Evolutionary conservation across 1,284 basidiomycete species (phyloP).

Genomic region (Meripilus lineatus): DNA sequence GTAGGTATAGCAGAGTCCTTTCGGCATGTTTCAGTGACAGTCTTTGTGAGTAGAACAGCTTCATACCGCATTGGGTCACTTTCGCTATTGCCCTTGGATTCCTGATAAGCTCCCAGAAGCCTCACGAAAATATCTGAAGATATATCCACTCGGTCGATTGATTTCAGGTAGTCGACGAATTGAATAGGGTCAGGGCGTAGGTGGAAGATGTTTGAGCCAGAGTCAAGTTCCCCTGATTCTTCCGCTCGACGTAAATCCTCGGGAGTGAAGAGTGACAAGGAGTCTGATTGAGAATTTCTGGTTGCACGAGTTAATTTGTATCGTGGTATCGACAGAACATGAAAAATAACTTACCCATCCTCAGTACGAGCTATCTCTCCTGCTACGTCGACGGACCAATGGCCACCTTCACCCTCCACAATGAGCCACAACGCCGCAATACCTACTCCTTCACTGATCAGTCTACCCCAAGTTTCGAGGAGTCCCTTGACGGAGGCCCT

Average conservation of each 20-base stretch:
- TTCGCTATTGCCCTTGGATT: constrained; percentile 36
- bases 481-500: constrained; percentile 55
- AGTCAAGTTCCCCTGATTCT: constrained; percentile 39
- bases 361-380: constrained; percentile 42
- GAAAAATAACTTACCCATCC: constrained; percentile 12
- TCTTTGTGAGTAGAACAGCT: constrained; percentile 1
- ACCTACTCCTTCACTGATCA: constrained; percentile 50
- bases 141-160: constrained; percentile 60
- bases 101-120: constrained; percentile 67
- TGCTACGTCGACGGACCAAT: constrained; percentile 53
- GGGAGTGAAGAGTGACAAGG: constrained; percentile 46
- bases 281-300: constrained; percentile 24
- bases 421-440: constrained; percentile 58
- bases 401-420: constrained; percentile 45
- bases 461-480: constrained; percentile 70
- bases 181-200: constrained; percentile 69
- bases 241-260: constrained; percentile 38
- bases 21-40: constrained; percentile 21
- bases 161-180: constrained; percentile 62
- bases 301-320: no score
- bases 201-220: constrained; percentile 56
- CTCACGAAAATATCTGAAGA: constrained; percentile 68
- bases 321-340: no score
- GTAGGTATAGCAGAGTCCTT: constrained; percentile 61
- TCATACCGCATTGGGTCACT: constrained; percentile 52